Percentiles rank a stretch among this genome's conserved stretches.
Evolutionary conservation across 1,284 basidiomycete species (phyloP).

Genomic region (Puccinia triticina): DNA sequence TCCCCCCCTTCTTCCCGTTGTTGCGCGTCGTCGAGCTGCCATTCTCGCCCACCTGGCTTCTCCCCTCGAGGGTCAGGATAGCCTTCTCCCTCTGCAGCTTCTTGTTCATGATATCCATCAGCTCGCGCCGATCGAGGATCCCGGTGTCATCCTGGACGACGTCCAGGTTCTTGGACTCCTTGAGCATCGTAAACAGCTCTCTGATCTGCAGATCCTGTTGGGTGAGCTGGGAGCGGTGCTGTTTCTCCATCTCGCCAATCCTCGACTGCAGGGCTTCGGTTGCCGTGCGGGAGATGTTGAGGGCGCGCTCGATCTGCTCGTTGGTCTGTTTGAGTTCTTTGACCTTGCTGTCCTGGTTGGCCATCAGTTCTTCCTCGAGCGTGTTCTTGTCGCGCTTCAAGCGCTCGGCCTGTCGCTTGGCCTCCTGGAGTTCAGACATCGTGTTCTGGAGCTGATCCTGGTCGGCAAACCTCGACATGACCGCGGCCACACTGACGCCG

Average conservation of each 20-base stretch:
- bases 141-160: slow-evolving; percentile 71
- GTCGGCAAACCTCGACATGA: slow-evolving; percentile 88
- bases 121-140: slow-evolving; percentile 74
- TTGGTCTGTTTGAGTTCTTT: slow-evolving; percentile 72
- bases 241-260: slow-evolving; percentile 75
- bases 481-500: slow-evolving; percentile 83
- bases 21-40: not conserved
- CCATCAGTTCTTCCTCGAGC: slow-evolving; percentile 60
- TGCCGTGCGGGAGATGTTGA: slow-evolving; percentile 76
- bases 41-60: slow-evolving; percentile 54
- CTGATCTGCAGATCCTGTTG: slow-evolving; percentile 89
- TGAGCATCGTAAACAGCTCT: slow-evolving; percentile 90
- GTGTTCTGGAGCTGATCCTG: slow-evolving; percentile 78
- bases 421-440: slow-evolving; percentile 75
- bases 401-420: slow-evolving; percentile 69
- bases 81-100: slow-evolving; percentile 60
- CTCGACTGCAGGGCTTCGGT: slow-evolving; percentile 66
- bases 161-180: slow-evolving; percentile 76
- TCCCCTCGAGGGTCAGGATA: slow-evolving; percentile 60
- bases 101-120: slow-evolving; percentile 66
- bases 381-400: slow-evolving; percentile 73
- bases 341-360: slow-evolving; percentile 46
- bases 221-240: slow-evolving; percentile 82
- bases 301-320: slow-evolving; percentile 75
- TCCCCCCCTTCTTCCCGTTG: slow-evolving; percentile 21